A percentile compares a stretch with the other conserved stretches of the same genome.
phyloP scores from a whole-genome alignment of 495 filamentous ascomycete species.

The Bathelium albidoporum region DNA sequence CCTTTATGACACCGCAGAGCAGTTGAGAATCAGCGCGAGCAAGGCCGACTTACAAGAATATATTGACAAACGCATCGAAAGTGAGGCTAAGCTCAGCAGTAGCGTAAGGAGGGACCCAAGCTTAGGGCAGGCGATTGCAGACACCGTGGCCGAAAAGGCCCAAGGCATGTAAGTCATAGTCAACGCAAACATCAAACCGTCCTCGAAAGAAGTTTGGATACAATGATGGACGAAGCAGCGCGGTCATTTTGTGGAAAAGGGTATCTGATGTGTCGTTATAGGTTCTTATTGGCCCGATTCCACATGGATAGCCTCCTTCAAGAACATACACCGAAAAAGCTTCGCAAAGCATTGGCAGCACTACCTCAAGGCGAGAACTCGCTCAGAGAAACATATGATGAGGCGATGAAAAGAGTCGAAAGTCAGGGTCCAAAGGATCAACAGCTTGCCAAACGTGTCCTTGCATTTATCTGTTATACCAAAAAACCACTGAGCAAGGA shows the following conservation, averaged over 20 bases:
- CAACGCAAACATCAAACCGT: no score
- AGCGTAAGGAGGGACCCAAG: neutral
- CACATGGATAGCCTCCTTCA: neutral
- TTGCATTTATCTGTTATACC: neutral
- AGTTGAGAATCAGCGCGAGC: neutral
- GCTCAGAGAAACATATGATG: neutral
- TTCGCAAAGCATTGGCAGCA: neutral
- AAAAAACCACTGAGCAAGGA: neutral
- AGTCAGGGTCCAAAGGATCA: neutral
- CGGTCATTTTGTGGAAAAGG: neutral
- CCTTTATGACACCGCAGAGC: neutral
- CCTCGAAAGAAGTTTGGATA: no score
- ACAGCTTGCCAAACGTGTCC: neutral
- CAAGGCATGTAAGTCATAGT: neutral
- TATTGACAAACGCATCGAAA: neutral
- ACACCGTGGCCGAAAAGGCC: neutral
- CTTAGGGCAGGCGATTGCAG: neutral
- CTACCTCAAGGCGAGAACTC: neutral
- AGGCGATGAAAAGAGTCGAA: neutral
- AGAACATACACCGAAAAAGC: neutral
- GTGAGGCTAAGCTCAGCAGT: neutral
- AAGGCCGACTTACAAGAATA: neutral
- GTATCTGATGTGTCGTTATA: neutral
- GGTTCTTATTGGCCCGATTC: constrained; percentile 1
- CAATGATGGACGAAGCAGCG: no score